Conservation (phyloP, 805 yeast genomes). For the Candida peoriensis region DNA sequence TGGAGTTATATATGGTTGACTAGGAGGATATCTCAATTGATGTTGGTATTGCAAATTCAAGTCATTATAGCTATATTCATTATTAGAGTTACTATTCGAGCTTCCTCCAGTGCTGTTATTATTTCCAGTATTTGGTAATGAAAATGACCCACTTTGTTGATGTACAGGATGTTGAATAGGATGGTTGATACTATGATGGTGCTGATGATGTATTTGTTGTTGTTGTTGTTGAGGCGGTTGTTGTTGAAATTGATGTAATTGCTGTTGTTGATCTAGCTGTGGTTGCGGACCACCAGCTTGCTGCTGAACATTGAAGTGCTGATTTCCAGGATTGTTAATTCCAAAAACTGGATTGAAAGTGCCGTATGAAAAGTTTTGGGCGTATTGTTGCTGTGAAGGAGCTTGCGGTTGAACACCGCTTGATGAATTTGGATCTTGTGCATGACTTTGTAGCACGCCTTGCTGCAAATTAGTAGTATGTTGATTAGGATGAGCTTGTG, state of each 20-base stretch:
- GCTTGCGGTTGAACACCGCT: neutral
- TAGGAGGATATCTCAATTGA: no score
- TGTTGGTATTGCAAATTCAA: no score
- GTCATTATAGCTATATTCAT: no score
- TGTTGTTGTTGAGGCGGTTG: neutral
- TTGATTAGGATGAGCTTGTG: constrained; percentile 1
- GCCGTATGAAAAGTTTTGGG: no score
- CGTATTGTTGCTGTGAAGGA: constrained; percentile 1
- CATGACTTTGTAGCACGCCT: neutral
- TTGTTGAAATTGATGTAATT: neutral
- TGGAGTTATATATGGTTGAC: no score
- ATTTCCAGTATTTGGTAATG: neutral
- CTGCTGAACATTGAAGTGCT: neutral
- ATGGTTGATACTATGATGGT: constrained; percentile 1
- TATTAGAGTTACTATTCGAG: no score
- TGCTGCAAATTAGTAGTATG: constrained; percentile 1
- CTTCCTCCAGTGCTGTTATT: no score
- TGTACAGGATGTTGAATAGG: constrained; percentile 1
- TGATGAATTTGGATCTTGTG: neutral
- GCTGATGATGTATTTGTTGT: neutral
- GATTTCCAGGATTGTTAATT: neutral
- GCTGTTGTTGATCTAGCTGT: constrained; percentile 3
- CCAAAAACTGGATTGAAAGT: constrained; percentile 1
- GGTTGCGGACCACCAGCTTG: neutral
- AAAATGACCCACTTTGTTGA: neutral